Evolutionary conservation across 2,329 filamentous ascomycete genomes (phyloP), one percentile per base, ranked within the genome.

Genomic region (Fusarium concolor): DNA sequence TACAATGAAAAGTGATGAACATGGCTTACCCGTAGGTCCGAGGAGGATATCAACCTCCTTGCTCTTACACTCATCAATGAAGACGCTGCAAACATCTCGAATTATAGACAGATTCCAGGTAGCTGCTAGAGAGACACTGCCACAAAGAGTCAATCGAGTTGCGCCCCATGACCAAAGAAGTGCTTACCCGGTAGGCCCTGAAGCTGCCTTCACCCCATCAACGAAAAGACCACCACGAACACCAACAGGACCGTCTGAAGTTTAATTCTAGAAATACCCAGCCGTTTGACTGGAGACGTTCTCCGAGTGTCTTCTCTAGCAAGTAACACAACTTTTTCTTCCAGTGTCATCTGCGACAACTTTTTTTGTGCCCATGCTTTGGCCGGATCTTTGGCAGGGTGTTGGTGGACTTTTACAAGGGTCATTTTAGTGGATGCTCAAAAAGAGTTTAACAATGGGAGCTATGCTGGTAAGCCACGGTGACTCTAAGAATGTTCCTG

Each of bases 41-140:
- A 70, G 51, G 1, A 70, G 18, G 12, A 70, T 43, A 39, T 67
- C 58, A 2, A 62, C 56, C n/a, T 59, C 56, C 33, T 67, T 70
- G 37, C 66, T 69, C 35, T 56, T 66, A 1, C 62, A 56, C 42
- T 67, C 67, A 2, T 59, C 29, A 29, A 70, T 44, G 6, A 67
- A 37, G 3, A 67, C 44, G 17, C 53, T 35, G 12, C 58, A 69
- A 14, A 69, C 50, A 3, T 47, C 45, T 28, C 45, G 24, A 8
- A 69, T 56, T 11, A 62, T 29, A 6, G 18, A 10, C 2, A 38
- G 37, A 18, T 65, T 59, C 59, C 56, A 67, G 15, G 56, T 67
- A 10, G 53, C 66, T 6, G 59, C 67, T 2, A 67, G 15, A 17
- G 59, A 70, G 10, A 70, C 56, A 38, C 66, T 69, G 26, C 2